phyloP scores from a whole-genome alignment of 345 rosid species.

The Syzygium aromaticum region DNA sequence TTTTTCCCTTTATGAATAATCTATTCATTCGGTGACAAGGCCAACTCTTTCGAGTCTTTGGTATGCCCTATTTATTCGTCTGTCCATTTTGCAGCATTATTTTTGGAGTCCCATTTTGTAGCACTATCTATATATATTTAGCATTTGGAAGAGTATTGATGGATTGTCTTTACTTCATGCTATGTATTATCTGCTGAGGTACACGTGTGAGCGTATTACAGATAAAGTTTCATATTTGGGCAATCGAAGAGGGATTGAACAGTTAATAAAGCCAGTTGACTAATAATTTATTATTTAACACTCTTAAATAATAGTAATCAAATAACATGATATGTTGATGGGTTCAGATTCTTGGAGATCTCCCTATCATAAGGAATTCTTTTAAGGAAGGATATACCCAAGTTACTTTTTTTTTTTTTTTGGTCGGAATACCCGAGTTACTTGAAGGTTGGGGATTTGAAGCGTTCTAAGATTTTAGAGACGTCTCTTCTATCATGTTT shows the following conservation, averaged over 20 bases:
- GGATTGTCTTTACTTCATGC: background rate
- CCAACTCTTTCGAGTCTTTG: background rate
- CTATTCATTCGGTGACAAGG: background rate
- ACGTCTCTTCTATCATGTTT: no score
- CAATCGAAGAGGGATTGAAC: fast-evolving
- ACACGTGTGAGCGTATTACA: background rate
- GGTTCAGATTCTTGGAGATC: no score
- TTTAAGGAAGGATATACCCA: background rate
- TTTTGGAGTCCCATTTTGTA: background rate
- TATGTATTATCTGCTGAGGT: background rate
- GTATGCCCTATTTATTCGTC: background rate
- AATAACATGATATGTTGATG: background rate
- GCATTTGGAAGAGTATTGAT: background rate
- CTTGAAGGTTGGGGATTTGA: no score
- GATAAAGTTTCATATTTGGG: background rate
- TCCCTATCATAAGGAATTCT: background rate
- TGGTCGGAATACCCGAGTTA: no score
- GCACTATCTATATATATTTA: background rate
- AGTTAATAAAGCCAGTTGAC: background rate
- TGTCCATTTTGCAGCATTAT: background rate
- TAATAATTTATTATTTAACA: background rate
- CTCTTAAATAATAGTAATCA: background rate
- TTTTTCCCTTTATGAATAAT: background rate
- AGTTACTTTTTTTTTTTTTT: no score
- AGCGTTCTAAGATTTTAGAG: no score